Evolutionary conservation across 176 grass and related monocot genomes (phyloP).

Genomic region (Carex myosuroides): DNA sequence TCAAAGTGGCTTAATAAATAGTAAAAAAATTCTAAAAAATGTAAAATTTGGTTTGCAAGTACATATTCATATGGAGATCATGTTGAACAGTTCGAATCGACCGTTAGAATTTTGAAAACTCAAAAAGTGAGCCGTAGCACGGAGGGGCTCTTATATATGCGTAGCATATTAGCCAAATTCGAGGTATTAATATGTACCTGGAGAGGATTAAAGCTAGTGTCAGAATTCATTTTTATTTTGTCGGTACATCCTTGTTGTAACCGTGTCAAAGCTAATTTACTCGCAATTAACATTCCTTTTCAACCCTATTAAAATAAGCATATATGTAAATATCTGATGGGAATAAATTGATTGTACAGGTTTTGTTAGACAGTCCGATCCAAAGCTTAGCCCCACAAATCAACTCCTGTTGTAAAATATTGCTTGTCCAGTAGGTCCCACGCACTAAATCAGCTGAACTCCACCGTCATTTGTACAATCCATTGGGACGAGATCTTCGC

Average conservation of each 20-base stretch:
- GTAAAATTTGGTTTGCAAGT: too few relatives aligned
- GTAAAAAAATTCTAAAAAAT: too few relatives aligned
- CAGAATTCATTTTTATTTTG: not conserved
- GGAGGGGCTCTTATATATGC: too few relatives aligned
- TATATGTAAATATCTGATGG: not conserved
- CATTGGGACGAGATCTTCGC: too few relatives aligned
- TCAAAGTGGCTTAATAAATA: too few relatives aligned
- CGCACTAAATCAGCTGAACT: not conserved
- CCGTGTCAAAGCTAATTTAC: not conserved
- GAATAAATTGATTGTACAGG: not conserved
- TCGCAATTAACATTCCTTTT: not conserved
- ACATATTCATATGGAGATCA: too few relatives aligned
- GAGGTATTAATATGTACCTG: not conserved
- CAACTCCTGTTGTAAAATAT: not conserved
- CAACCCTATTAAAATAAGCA: not conserved
- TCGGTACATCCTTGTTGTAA: not conserved
- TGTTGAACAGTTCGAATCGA: too few relatives aligned
- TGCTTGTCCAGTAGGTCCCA: not conserved
- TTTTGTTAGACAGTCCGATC: not conserved
- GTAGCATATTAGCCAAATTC: too few relatives aligned
- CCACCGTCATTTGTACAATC: not conserved
- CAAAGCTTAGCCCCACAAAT: not conserved
- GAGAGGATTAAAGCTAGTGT: not conserved
- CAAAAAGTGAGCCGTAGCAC: too few relatives aligned
- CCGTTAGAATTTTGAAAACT: too few relatives aligned